Percentiles rank a stretch among this genome's conserved stretches.
Conservation (phyloP, 2,329 filamentous ascomycete species). For the Ophiostoma piceae region DNA sequence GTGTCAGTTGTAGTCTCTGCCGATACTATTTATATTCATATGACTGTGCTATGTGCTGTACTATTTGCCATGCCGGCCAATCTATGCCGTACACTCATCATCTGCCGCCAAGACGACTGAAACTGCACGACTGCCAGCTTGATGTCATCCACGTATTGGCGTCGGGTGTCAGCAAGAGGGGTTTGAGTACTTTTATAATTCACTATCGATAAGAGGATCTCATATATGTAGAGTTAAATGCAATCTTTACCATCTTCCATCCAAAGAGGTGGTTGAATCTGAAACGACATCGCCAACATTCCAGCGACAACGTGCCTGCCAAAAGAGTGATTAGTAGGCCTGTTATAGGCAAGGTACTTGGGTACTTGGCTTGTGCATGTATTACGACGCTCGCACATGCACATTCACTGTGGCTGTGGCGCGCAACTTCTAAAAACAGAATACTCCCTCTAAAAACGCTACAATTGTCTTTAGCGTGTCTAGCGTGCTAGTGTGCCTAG, state of each 20-base stretch:
- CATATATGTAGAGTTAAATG: neutral
- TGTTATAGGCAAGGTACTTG: neutral
- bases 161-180: too few relatives aligned
- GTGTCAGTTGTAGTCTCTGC: neutral
- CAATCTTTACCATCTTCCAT: too few relatives aligned
- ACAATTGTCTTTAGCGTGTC: neutral
- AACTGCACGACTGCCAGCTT: neutral
- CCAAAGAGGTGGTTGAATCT: neutral
- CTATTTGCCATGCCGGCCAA: too few relatives aligned
- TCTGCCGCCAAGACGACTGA: neutral
- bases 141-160: neutral
- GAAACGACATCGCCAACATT: neutral
- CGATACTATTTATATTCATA: neutral
- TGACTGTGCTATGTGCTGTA: too few relatives aligned
- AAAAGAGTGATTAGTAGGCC: neutral
- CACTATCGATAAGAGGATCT: neutral
- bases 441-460: neutral
- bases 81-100: neutral
- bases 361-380: neutral
- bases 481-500: neutral
- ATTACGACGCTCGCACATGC: constrained; percentile 3
- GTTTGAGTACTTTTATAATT: too few relatives aligned
- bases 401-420: constrained; percentile 4
- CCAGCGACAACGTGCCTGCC: neutral
- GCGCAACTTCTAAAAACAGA: constrained; percentile 2